These are phyloP conservation scores for Polyporus tsugae DNA, from an alignment of 1,284 basidiomycete genomes.

Conservation along the genomic window DNA sequence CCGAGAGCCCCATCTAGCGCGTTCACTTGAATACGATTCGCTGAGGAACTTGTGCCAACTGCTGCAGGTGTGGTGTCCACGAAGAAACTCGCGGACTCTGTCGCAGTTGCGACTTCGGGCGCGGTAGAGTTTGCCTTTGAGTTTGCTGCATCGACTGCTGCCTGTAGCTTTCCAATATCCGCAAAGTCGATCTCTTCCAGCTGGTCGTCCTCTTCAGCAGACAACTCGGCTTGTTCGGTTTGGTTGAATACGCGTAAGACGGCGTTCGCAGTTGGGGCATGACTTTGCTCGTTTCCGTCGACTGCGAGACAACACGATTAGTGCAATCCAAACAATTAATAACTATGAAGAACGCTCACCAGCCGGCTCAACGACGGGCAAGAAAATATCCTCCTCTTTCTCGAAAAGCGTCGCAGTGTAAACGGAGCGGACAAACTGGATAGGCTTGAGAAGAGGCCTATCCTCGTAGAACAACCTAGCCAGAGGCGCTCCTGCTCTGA, in stretches of 20 bases:
- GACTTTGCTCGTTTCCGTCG: slow-evolving; percentile 51
- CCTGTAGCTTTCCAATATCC: slow-evolving; percentile 58
- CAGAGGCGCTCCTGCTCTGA: slow-evolving; percentile 52
- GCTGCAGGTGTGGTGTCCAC: slow-evolving; percentile 41
- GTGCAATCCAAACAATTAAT: background rate
- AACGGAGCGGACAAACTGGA: slow-evolving; percentile 71
- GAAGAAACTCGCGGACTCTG: slow-evolving; percentile 50
- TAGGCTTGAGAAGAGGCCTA: slow-evolving; percentile 67
- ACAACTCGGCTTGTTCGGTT: slow-evolving; percentile 37
- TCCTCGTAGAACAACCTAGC: slow-evolving; percentile 64
- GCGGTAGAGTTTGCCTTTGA: slow-evolving; percentile 27
- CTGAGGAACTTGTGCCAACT: background rate
- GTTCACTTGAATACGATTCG: slow-evolving; percentile 24
- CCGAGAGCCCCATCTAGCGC: slow-evolving; percentile 34
- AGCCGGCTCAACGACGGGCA: slow-evolving; percentile 59
- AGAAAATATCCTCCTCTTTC: slow-evolving; percentile 71
- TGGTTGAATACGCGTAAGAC: slow-evolving; percentile 65
- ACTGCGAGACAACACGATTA: slow-evolving; percentile 5
- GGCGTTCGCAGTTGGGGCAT: slow-evolving; percentile 71
- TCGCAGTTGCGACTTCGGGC: slow-evolving; percentile 34
- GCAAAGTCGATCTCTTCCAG: slow-evolving; percentile 73
- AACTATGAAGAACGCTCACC: slow-evolving; percentile 45
- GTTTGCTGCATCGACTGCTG: slow-evolving; percentile 44
- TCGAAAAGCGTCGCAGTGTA: slow-evolving; percentile 66
- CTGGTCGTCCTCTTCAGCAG: slow-evolving; percentile 46